A percentile compares a stretch with the other conserved stretches of the same genome.
These are phyloP conservation scores for Linanthus parryae DNA, from an alignment of 148 eudicot genomes.

Conservation along the genomic window DNA sequence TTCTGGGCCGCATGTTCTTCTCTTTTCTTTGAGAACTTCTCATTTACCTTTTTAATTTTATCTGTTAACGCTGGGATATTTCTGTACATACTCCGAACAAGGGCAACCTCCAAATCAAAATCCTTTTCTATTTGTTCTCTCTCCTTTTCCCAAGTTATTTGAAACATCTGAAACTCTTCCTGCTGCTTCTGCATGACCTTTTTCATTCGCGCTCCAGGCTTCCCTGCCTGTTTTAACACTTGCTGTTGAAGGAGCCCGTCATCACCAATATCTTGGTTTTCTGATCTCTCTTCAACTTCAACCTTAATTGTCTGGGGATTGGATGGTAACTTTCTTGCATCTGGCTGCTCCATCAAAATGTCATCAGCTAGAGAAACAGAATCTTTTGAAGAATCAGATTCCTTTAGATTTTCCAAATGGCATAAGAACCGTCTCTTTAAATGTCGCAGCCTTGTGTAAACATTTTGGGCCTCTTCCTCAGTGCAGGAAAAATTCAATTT, in stretches of 20 bases:
- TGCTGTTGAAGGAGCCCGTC: slow-evolving; percentile 23
- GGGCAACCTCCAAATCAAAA: slow-evolving; percentile 26
- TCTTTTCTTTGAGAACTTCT: slow-evolving; percentile 28
- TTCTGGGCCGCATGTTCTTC: slow-evolving; percentile 32
- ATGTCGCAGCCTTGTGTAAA: slow-evolving; percentile 36
- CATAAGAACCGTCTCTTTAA: slow-evolving; percentile 37
- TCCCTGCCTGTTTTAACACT: slow-evolving; percentile 30
- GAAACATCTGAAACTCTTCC: slow-evolving; percentile 34
- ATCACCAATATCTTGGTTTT: slow-evolving; percentile 1
- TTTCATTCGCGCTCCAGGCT: slow-evolving; percentile 25
- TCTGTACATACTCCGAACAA: slow-evolving; percentile 29
- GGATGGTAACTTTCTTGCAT: background rate
- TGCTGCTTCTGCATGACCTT: slow-evolving; percentile 34
- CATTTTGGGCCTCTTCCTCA: slow-evolving; percentile 41
- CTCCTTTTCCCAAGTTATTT: slow-evolving; percentile 28
- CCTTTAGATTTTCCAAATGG: slow-evolving; percentile 22
- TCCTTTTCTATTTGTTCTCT: slow-evolving; percentile 29
- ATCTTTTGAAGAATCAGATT: slow-evolving; percentile 11
- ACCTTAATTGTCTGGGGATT: background rate
- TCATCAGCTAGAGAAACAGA: background rate
- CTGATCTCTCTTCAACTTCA: background rate
- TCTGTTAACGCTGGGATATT: slow-evolving; percentile 26
- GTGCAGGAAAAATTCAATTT: slow-evolving; percentile 46
- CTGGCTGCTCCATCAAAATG: background rate
- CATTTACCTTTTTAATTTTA: slow-evolving; percentile 34